These are phyloP conservation scores for maize (Zea mays) DNA, from an alignment of 176 grass and related monocot species.

Conservation along the genomic window DNA sequence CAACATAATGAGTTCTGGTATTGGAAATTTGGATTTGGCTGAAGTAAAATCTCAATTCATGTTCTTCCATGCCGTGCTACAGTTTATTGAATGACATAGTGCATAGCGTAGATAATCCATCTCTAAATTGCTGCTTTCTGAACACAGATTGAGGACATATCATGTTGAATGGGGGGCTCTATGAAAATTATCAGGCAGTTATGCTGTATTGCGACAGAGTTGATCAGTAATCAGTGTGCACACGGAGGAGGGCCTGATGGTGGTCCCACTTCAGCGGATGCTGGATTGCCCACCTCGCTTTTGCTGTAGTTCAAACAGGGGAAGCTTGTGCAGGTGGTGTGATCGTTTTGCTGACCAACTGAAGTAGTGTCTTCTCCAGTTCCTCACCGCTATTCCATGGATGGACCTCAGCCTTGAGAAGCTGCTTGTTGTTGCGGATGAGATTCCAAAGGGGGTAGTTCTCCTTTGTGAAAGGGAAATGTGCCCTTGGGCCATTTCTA, in stretches of 20 bases:
- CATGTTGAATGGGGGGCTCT: no score
- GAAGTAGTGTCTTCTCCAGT: slow-evolving; percentile 46
- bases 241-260: slow-evolving; percentile 45
- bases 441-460: slow-evolving; percentile 61
- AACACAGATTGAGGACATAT: slow-evolving; percentile 3
- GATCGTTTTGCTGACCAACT: slow-evolving; percentile 52
- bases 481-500: no score
- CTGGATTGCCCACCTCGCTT: slow-evolving; percentile 45
- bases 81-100: slow-evolving; percentile 13
- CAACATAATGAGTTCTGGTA: neutral
- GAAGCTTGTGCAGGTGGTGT: slow-evolving; percentile 25
- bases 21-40: slow-evolving; percentile 15
- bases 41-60: slow-evolving; percentile 20
- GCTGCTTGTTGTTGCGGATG: slow-evolving; percentile 49
- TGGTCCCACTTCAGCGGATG: neutral
- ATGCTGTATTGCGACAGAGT: neutral
- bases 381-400: slow-evolving; percentile 54
- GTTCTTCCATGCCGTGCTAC: slow-evolving; percentile 11
- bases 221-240: slow-evolving; percentile 2
- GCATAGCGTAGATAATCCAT: slow-evolving; percentile 2
- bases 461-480: no score
- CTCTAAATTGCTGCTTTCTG: neutral
- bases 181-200: no score
- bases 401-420: slow-evolving; percentile 63
- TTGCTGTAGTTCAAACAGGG: slow-evolving; percentile 50